phyloP scores from a whole-genome alignment of 176 grass and related monocot species.

The Bonia amplexicaulis region DNA sequence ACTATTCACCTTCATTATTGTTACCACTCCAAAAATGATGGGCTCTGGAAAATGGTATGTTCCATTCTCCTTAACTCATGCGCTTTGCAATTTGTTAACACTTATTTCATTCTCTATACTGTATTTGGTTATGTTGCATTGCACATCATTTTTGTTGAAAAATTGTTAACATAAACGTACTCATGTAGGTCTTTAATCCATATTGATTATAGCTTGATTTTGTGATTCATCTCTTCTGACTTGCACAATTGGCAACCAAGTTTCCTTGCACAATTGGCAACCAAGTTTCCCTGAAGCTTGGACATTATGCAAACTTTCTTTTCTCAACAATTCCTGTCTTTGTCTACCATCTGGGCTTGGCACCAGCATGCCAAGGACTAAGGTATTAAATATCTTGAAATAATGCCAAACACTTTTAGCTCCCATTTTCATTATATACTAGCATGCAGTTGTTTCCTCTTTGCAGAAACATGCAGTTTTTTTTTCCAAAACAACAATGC shows the following conservation, averaged over 20 bases:
- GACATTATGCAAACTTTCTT: background rate
- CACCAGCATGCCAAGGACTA: background rate
- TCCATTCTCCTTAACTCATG: background rate
- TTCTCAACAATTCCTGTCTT: background rate
- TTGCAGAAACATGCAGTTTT: background rate
- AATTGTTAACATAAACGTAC: background rate
- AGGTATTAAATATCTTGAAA: slow-evolving; percentile 6
- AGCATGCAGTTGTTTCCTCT: slow-evolving; percentile 1
- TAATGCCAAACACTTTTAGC: background rate
- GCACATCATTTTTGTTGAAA: slow-evolving; percentile 6
- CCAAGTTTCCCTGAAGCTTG: background rate
- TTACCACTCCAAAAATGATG: background rate
- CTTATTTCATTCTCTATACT: background rate
- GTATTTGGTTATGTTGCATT: background rate
- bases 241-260: background rate
- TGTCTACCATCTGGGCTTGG: background rate
- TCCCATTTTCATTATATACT: background rate
- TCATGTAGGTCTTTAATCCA: background rate
- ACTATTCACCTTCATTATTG: background rate
- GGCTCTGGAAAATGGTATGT: slow-evolving; percentile 1
- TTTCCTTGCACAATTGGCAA: background rate
- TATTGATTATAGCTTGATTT: background rate
- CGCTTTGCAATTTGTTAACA: slow-evolving; percentile 1
- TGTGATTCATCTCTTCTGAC: background rate
- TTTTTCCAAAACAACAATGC: background rate